Base-by-base conservation (phyloP, 2,329 filamentous ascomycete species). In the Cladophialophora bantiana region DNA sequence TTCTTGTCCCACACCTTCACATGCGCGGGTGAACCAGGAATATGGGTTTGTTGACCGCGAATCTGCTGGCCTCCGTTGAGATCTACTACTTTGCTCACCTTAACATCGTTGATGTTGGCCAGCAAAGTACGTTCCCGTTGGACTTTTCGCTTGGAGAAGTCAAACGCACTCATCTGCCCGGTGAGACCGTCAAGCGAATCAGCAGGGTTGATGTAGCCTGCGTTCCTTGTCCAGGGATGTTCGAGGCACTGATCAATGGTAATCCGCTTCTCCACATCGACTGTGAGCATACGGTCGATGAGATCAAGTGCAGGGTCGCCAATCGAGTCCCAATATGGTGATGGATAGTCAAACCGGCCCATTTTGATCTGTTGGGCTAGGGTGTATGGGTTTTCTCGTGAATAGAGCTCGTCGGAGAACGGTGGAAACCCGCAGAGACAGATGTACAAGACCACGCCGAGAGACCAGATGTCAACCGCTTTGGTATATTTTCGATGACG, bases 381-480 rank as follows among this genome's bases (percentile, higher is more conserved):
- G 0, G 86, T 92, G 76, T 92, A 97, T 1, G 95, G 95, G 71
- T 94, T 95, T 53, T 96, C 89, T 40, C 80, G 80, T 0, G 88
- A 89, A 79, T 89, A 92, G 0, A 98, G 87, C 79, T 99, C 95
- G 74, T 99, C 95, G 0, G 93, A 96, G 80, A 99, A 99, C 0
- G 95, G 95, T 4, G 94, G 95, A 75, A 98, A 98, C 40, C 95
- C 95, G 76, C 95, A 98, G 4, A 98, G 86, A 76, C 93, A 97
- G 73, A 98, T 98, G 80, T 98, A 99, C 31, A 99, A 84, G 3
- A 99, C 94, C 2, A 99, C 95, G n/a, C 95, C 95, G 0, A 98
- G 85, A 1, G 94, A 97, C 95, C 95, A 98, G 50, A 98, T 85
- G 77, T 99, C 95, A 9, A 99, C 95, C 2, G 94, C 94, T 74